Conservation (phyloP, 1,284 basidiomycete species). For the Fomes fomentarius region DNA sequence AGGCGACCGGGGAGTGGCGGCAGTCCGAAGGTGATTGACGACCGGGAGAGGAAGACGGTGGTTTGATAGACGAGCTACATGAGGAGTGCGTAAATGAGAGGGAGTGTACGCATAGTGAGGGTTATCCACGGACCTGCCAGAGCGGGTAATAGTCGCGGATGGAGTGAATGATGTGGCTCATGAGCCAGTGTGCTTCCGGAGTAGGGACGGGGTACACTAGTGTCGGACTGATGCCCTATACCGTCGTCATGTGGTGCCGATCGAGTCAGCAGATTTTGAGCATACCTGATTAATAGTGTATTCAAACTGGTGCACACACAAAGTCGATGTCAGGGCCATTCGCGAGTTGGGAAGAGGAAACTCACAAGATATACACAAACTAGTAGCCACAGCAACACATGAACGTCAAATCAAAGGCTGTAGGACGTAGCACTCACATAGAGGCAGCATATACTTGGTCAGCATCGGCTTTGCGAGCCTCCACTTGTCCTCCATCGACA, state of each 20-base stretch:
- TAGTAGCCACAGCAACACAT: conserved; percentile 34
- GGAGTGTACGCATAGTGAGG: neutral
- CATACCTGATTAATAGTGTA: conserved; percentile 90
- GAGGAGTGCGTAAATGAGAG: neutral
- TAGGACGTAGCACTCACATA: conserved; percentile 56
- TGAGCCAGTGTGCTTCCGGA: conserved; percentile 56
- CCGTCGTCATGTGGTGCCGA: too few relatives aligned
- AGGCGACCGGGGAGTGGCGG: conserved; percentile 78
- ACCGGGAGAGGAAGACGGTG: conserved; percentile 95
- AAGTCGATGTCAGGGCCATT: neutral
- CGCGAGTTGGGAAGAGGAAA: conserved; percentile 13
- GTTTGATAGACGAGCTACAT: conserved; percentile 84
- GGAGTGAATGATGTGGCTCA: conserved; percentile 80
- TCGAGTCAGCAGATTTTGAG: conserved; percentile 4
- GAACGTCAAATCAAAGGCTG: neutral
- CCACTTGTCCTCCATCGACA: conserved; percentile 77
- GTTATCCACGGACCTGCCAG: conserved; percentile 72
- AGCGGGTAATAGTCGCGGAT: conserved; percentile 95
- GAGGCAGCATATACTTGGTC: conserved; percentile 77
- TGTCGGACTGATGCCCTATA: conserved; percentile 88
- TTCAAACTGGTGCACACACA: conserved; percentile 71
- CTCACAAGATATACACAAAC: conserved; percentile 80
- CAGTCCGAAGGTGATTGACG: conserved; percentile 86
- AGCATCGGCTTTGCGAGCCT: conserved; percentile 75
- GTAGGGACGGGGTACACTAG: conserved; percentile 88